Evolutionary conservation across 2,329 filamentous ascomycete genomes (phyloP).

Genomic region (Verticillium dahliae): DNA sequence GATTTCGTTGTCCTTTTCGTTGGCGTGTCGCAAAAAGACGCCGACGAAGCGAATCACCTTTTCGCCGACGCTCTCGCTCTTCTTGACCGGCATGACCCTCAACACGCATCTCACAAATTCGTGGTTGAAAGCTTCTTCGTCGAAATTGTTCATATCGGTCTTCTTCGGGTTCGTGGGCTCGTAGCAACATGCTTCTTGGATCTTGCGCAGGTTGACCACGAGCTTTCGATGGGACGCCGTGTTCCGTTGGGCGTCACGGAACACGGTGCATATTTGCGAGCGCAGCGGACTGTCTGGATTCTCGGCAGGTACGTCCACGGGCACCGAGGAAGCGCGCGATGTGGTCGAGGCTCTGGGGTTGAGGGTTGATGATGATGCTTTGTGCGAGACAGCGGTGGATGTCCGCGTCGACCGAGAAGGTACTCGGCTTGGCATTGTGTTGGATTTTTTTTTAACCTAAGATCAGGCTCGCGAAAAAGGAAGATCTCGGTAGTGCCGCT

Average conservation of each 20-base stretch:
- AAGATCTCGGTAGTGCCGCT: too few species aligned
- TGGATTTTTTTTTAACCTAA: neutral
- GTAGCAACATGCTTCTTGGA: slow-evolving; percentile 79
- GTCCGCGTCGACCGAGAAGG: slow-evolving; percentile 39
- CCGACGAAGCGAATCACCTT: slow-evolving; percentile 79
- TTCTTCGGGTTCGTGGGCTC: slow-evolving; percentile 50
- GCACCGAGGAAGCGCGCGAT: slow-evolving; percentile 39
- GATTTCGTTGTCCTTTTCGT: slow-evolving; percentile 64
- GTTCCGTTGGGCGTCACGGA: slow-evolving; percentile 78
- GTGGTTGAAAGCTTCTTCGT: slow-evolving; percentile 79
- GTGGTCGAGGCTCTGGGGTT: slow-evolving; percentile 36
- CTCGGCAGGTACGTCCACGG: slow-evolving; percentile 60
- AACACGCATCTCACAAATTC: slow-evolving; percentile 81
- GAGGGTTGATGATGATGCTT: slow-evolving; percentile 27
- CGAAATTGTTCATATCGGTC: slow-evolving; percentile 56
- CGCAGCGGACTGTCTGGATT: slow-evolving; percentile 64
- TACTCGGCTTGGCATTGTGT: slow-evolving; percentile 42
- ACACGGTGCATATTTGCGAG: slow-evolving; percentile 64
- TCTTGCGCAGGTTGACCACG: slow-evolving; percentile 77
- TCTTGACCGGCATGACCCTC: slow-evolving; percentile 80
- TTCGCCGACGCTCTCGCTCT: slow-evolving; percentile 83
- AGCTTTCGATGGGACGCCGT: slow-evolving; percentile 88
- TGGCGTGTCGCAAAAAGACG: slow-evolving; percentile 66
- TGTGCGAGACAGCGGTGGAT: slow-evolving; percentile 33
- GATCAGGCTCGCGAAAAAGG: neutral